phyloP scores from a whole-genome alignment of 805 yeast species.

The Saturnispora mendoncae region DNA sequence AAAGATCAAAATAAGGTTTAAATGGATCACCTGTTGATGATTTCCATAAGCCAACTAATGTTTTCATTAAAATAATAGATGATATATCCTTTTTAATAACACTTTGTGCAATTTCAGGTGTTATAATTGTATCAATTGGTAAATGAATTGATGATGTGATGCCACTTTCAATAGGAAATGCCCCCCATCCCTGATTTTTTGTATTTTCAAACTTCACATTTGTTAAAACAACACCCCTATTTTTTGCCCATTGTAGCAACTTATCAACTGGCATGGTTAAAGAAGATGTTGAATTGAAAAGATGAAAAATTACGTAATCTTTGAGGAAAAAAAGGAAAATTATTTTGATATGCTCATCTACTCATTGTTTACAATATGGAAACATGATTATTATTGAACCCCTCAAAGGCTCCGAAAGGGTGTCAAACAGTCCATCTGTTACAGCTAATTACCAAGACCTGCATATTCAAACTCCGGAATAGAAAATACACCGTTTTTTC shows the following conservation, averaged over 20 bases:
- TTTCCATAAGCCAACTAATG: slow-evolving; percentile 15
- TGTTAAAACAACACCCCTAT: background rate
- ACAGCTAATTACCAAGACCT: background rate
- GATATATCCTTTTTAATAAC: slow-evolving; percentile 10
- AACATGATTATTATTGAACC: no score
- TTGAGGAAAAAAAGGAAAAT: background rate
- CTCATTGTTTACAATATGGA: no score
- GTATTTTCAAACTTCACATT: slow-evolving; percentile 16
- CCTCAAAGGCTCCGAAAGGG: no score
- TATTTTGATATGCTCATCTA: background rate
- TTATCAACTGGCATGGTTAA: background rate
- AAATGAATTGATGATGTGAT: slow-evolving; percentile 11
- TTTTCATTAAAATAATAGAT: slow-evolving; percentile 9
- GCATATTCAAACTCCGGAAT: background rate
- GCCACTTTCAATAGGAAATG: slow-evolving; percentile 10
- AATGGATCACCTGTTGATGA: background rate
- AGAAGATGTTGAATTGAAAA: background rate
- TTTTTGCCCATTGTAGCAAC: slow-evolving; percentile 7
- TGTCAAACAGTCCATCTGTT: no score
- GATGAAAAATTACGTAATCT: background rate
- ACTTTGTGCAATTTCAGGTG: slow-evolving; percentile 18
- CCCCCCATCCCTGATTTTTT: slow-evolving; percentile 29
- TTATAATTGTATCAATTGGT: slow-evolving; percentile 20
- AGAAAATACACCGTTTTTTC: background rate
- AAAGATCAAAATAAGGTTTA: slow-evolving; percentile 36